Base-by-base conservation (phyloP, 169 alveolate genomes). In the Plasmodium adleri region DNA sequence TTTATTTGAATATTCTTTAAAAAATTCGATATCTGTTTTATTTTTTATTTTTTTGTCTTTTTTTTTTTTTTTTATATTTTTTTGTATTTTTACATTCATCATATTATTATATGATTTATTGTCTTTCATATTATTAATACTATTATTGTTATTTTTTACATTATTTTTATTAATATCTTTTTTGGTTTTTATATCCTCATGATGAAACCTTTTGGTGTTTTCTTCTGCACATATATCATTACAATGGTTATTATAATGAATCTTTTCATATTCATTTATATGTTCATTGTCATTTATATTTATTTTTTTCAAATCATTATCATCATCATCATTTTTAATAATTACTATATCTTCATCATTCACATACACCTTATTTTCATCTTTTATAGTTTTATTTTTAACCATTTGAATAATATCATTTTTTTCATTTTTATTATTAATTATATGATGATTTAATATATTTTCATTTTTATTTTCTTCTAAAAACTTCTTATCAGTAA, bases 401-500 rank as follows among this genome's bases (percentile, higher is more conserved):
- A 74, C 28, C 13, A 47, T 62, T 49, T 74, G 58, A 32, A 58
- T 74, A 8, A 49, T 56, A 20, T 74, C 60, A 28, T 74, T 59
- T 15, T 15, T 20, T 39, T n/a, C 20, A 43, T 43, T 66, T 39
- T 66, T 8, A 4, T 6, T 12, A 52, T n/a, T 52, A 52, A 13
- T 52, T 52, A 13, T 52, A 1, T 52, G 22, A 52, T 52, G 17
- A 9, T 52, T 52, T 52, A 13, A 10, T n/a, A 13, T 52, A 13
- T 52, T 52, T 2, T 52, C 9, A 52, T 52, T 52, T 52, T 52
- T n/a, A 52, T 52, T 52, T 52, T 52, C 1, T 52, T 28, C 43
- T 4, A 28, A 5, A 28, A 28, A 0, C 0, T 28, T 28, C 0
- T 5, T 28, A 3, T 28, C 43, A 28, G 7, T 3, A 28, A 28